Conservation (phyloP, 164 flowering plant genomes). For the Santalum album region DNA sequence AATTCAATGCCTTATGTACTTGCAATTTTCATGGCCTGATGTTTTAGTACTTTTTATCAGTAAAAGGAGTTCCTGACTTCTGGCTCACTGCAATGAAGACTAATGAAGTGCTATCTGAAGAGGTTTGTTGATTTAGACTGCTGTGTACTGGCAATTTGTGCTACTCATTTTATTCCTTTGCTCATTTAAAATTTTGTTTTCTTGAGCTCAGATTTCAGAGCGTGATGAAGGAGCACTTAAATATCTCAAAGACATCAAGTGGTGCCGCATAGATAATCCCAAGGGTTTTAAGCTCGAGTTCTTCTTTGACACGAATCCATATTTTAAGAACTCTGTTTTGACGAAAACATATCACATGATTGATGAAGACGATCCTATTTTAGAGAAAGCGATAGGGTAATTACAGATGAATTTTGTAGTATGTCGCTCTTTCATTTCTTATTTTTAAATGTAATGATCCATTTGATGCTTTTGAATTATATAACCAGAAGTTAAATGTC, state of each 20-base stretch:
- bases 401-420: background rate
- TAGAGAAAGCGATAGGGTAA: slow-evolving; percentile 93
- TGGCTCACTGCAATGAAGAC: slow-evolving; percentile 87
- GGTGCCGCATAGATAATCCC: slow-evolving; percentile 64
- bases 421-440: background rate
- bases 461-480: too few species aligned
- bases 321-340: slow-evolving; percentile 66
- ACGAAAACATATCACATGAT: slow-evolving; percentile 89
- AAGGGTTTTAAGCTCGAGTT: slow-evolving; percentile 96
- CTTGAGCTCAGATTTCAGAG: slow-evolving; percentile 52
- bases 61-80: slow-evolving; percentile 82
- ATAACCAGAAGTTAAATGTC: background rate
- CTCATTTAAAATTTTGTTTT: background rate
- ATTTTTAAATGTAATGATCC: background rate
- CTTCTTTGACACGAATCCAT: slow-evolving; percentile 76
- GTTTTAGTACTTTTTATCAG: slow-evolving; percentile 23
- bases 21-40: background rate
- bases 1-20: background rate
- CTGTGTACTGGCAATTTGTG: background rate
- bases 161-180: background rate
- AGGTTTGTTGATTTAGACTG: slow-evolving; percentile 30
- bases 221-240: slow-evolving; percentile 91
- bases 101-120: slow-evolving; percentile 65
- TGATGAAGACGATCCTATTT: slow-evolving; percentile 86
- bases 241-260: slow-evolving; percentile 79